Evolutionary conservation across 2,329 filamentous ascomycete species (phyloP).

Genomic region (Sporothrix protearum): DNA sequence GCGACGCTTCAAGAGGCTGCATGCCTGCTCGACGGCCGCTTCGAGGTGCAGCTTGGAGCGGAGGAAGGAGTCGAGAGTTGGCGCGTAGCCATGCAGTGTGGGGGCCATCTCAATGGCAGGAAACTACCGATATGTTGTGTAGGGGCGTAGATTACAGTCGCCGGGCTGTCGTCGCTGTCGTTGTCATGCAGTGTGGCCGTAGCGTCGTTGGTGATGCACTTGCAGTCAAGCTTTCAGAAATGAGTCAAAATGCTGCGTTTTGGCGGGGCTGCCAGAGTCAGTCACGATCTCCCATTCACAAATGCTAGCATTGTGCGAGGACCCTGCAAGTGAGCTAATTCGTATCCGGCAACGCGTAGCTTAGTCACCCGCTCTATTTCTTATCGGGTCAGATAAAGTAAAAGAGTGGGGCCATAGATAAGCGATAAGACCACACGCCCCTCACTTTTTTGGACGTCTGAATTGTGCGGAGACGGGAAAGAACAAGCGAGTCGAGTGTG

Average conservation of each 20-base stretch:
- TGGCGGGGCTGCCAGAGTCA: slow-evolving; percentile 10
- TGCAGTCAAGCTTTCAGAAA: not conserved
- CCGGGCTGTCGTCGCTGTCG: not conserved
- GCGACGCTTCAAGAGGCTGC: slow-evolving; percentile 79
- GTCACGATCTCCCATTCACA: not conserved
- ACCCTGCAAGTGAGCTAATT: not conserved
- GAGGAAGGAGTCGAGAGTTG: slow-evolving; percentile 73
- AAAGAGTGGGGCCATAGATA: not conserved
- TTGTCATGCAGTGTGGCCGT: not conserved
- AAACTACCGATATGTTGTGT: not conserved
- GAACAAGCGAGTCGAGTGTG: not conserved
- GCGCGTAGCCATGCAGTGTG: slow-evolving; percentile 51
- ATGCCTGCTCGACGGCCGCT: slow-evolving; percentile 73
- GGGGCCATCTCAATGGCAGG: slow-evolving; percentile 49
- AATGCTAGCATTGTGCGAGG: not conserved
- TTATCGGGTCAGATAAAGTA: not conserved
- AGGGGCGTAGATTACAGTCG: not conserved
- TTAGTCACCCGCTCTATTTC: not conserved
- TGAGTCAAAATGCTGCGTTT: slow-evolving; percentile 9
- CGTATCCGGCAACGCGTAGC: not conserved
- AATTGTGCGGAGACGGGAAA: not conserved
- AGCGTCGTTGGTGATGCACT: not conserved
- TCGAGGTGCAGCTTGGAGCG: slow-evolving; percentile 65
- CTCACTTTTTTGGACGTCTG: slow-evolving; percentile 3
- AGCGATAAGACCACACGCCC: slow-evolving; percentile 13